Conservation (phyloP, 306 rosid species). For the Fragaria iinumae region DNA sequence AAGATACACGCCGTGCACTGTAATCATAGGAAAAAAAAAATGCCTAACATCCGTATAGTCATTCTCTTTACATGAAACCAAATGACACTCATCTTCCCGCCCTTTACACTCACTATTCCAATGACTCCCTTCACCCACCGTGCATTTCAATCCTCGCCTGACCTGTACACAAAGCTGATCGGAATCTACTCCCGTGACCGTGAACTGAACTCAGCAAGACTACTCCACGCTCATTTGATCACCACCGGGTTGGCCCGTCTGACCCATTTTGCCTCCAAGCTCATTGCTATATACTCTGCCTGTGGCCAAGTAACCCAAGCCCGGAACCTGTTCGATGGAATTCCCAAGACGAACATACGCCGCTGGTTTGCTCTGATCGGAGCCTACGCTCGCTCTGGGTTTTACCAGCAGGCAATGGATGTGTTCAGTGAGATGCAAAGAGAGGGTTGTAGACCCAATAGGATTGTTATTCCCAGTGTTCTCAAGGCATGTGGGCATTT, state of each 20-base stretch:
- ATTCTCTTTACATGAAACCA: background rate
- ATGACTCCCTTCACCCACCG: conserved; percentile 30
- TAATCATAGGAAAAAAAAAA: no score
- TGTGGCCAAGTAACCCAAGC: conserved; percentile 58
- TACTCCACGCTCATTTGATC: conserved; percentile 74
- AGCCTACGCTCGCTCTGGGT: conserved; percentile 58
- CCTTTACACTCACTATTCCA: background rate
- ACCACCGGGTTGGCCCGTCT: conserved; percentile 47
- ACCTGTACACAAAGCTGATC: conserved; percentile 39
- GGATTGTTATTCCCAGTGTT: conserved; percentile 69
- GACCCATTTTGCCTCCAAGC: conserved; percentile 57
- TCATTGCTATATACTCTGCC: conserved; percentile 42
- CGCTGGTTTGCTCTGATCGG: conserved; percentile 72
- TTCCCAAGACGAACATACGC: conserved; percentile 58
- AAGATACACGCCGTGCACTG: no score
- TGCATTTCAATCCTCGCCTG: conserved; percentile 33
- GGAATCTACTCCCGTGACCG: conserved; percentile 42
- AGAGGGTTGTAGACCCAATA: conserved; percentile 34
- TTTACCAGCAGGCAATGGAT: conserved; percentile 45
- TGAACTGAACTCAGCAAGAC: conserved; percentile 48
- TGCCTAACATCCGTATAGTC: no score
- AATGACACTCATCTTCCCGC: background rate
- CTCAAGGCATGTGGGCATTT: conserved; percentile 81
- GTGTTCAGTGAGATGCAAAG: conserved; percentile 56
- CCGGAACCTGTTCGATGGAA: conserved; percentile 64